Percentiles rank a stretch among this genome's conserved stretches.
Conservation (phyloP, 2,329 filamentous ascomycete genomes). For the Hypoxylon sp. region DNA sequence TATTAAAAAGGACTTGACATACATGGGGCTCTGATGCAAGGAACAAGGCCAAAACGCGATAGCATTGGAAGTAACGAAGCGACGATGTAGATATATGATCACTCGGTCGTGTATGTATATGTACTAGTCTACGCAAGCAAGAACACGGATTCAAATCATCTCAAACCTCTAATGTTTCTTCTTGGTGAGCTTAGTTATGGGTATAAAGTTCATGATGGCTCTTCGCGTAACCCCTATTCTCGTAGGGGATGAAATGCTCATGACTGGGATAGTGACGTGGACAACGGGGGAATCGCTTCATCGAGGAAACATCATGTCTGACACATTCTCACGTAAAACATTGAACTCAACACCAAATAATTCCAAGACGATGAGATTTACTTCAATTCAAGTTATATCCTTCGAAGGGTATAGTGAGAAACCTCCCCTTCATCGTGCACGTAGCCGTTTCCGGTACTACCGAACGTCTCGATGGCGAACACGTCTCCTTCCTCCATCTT, state of each 20-base stretch:
- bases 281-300: too few relatives aligned
- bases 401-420: constrained; percentile 83
- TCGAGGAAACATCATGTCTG: too few relatives aligned
- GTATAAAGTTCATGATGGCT: neutral
- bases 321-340: too few relatives aligned
- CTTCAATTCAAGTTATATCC: too few relatives aligned
- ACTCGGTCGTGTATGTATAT: constrained; percentile 38
- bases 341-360: too few relatives aligned
- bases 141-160: constrained; percentile 9
- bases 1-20: neutral
- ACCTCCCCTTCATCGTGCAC: constrained; percentile 88
- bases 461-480: constrained; percentile 96
- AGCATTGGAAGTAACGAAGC: constrained; percentile 32
- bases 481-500: constrained; percentile 98
- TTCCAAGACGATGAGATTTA: too few relatives aligned
- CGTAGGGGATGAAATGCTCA: too few relatives aligned
- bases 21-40: neutral
- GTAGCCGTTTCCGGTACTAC: constrained; percentile 88
- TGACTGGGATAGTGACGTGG: too few relatives aligned
- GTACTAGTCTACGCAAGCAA: constrained; percentile 29
- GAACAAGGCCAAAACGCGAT: constrained; percentile 14
- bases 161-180: neutral
- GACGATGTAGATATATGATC: constrained; percentile 38
- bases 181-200: neutral
- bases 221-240: neutral